Evolutionary conservation across 352 stramenopile species (phyloP), one percentile per base, ranked within the genome.

Genomic region (Thraustochytrium sp.): DNA sequence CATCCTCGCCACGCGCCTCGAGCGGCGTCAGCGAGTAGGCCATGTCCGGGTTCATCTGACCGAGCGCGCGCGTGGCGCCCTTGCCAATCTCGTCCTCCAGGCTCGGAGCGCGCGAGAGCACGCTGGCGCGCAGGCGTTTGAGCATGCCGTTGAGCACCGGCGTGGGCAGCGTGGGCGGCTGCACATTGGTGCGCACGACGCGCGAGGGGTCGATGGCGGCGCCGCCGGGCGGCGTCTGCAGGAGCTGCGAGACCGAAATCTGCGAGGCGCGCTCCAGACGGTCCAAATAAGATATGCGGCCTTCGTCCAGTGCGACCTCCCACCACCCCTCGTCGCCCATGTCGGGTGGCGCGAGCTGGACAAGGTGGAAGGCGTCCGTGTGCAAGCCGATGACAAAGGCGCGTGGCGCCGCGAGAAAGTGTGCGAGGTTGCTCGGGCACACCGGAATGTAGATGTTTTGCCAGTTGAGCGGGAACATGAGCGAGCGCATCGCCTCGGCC

Each of bases 391-490:
- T 93, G 46, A 95, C 88, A 72, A 94, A 95, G 21, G 92, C 89
- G 29, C 94, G 88, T 11, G 92, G 92, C 2, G 92, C 92, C 0
- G 92, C 89, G 13, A 95, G 78, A 76, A 94, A 94, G 63, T 95
- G 90, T 56, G 94, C 91, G 44, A 95, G 82, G 77, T 92, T 90
- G 46, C 92, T 86, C 0, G 92, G 92, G 1, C 94, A 89, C 46
- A 95, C 92, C 23, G 92, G 91, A 13, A 95, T 91, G 85, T 93
- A 95, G 31, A 94, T 91, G 84, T 95, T 92, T 55, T 92, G 89
- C 91, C 91, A 95, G 0, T 74, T 87, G 46, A 95, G 94, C 3
- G 92, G 92, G 74, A 92, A 95, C 40, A 95, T 82, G 51, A 95
- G 84, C n/a, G 90, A 87, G 53, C 85, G 89, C 11, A 95, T 86